These are phyloP conservation scores for Mucuna pruriens DNA, from an alignment of 306 rosid species.

Conservation along the genomic window DNA sequence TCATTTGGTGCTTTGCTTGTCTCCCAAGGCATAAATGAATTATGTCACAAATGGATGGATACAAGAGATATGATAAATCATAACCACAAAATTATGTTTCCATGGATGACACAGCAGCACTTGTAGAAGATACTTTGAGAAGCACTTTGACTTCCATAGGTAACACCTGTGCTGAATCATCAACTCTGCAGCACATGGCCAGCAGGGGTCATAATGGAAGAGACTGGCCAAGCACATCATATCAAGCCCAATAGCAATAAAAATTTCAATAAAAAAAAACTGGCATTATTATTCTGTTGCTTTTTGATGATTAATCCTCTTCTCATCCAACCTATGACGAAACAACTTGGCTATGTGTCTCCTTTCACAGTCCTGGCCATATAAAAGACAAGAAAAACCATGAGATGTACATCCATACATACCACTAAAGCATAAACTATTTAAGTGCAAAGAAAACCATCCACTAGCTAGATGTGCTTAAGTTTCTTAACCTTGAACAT, in stretches of 20 bases:
- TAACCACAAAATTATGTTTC: constrained; percentile 43
- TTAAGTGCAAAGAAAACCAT: constrained; percentile 18
- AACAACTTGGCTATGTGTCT: constrained; percentile 89
- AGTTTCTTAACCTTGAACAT: constrained; percentile 87
- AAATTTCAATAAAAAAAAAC: constrained; percentile 26
- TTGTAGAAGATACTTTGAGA: constrained; percentile 32
- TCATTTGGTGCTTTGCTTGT: constrained; percentile 48
- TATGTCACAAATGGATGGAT: constrained; percentile 42
- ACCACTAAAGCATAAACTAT: neutral
- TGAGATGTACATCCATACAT: constrained; percentile 12
- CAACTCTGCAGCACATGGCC: constrained; percentile 42
- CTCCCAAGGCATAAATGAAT: constrained; percentile 55
- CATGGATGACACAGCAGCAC: constrained; percentile 34
- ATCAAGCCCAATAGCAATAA: constrained; percentile 31
- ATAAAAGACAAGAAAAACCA: constrained; percentile 29
- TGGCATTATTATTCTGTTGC: constrained; percentile 46
- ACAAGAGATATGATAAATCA: constrained; percentile 44
- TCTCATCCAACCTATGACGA: constrained; percentile 85
- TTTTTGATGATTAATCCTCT: constrained; percentile 39
- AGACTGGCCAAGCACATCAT: constrained; percentile 34
- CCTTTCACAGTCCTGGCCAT: constrained; percentile 87
- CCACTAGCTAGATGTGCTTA: constrained; percentile 1
- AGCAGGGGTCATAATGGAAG: constrained; percentile 41
- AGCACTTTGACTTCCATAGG: constrained; percentile 31
- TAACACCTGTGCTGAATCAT: constrained; percentile 36